Conservation (phyloP, 106 monocot species). For the Allium fistulosum region DNA sequence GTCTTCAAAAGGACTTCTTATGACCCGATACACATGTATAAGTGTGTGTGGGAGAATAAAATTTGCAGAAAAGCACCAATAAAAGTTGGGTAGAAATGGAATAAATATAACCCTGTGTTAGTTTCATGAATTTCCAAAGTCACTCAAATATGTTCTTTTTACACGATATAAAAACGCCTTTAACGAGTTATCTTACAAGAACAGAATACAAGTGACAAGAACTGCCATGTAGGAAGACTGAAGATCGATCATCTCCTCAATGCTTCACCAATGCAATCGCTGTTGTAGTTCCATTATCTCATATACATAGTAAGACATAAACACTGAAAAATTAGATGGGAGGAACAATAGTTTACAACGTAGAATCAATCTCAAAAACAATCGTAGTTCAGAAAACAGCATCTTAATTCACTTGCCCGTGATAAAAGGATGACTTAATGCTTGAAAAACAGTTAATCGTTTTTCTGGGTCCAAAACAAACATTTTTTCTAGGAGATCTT, state of each 20-base stretch:
- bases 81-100: neutral
- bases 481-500: slow-evolving; percentile 86
- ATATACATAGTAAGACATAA: slow-evolving; percentile 39
- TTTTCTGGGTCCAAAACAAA: slow-evolving; percentile 97
- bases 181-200: slow-evolving; percentile 92
- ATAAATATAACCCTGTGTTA: neutral
- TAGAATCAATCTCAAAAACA: slow-evolving; percentile 42
- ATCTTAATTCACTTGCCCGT: slow-evolving; percentile 98
- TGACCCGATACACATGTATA: too few relatives aligned
- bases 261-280: slow-evolving; percentile 33
- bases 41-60: too few relatives aligned
- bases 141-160: slow-evolving; percentile 37
- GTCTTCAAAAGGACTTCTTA: neutral
- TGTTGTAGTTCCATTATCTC: slow-evolving; percentile 36
- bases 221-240: slow-evolving; percentile 35
- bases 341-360: slow-evolving; percentile 39
- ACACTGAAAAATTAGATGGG: slow-evolving; percentile 53
- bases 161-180: slow-evolving; percentile 64
- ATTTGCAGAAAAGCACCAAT: neutral
- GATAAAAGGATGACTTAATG: slow-evolving; percentile 94
- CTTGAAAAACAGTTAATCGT: slow-evolving; percentile 94
- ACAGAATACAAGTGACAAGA: slow-evolving; percentile 68
- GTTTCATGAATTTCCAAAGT: slow-evolving; percentile 5
- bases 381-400: slow-evolving; percentile 52
- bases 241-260: slow-evolving; percentile 39